Conservation (phyloP, 257 asterid species). For the Datura wrightii region DNA sequence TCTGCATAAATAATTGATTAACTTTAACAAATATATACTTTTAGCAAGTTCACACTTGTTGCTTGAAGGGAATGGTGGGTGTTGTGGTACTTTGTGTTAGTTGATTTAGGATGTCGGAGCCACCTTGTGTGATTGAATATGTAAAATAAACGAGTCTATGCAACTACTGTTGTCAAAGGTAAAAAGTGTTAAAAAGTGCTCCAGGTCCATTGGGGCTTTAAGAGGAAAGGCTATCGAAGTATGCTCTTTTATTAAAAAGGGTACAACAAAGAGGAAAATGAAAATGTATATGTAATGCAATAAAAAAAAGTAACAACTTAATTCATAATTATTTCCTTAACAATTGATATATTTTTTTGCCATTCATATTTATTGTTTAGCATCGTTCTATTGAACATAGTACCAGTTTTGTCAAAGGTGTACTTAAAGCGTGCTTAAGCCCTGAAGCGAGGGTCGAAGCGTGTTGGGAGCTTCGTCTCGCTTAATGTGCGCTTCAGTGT, state of each 20-base stretch:
- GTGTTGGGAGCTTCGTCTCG: no score
- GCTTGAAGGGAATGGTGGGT: not conserved
- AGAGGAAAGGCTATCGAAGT: not conserved
- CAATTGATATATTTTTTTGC: not conserved
- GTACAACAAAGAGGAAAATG: not conserved
- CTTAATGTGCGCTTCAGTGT: no score
- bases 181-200: not conserved
- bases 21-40: not conserved
- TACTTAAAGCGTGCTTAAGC: no score
- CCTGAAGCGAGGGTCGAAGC: no score
- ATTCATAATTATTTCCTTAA: not conserved
- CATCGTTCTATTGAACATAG: not conserved
- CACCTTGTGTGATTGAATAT: not conserved
- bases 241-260: not conserved
- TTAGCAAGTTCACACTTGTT: not conserved
- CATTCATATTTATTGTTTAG: not conserved
- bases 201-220: not conserved
- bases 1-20: not conserved
- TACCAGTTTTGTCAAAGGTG: no score
- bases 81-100: not conserved
- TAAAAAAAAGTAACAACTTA: not conserved
- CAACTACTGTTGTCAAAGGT: not conserved
- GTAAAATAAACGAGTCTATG: not conserved
- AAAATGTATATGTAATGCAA: not conserved
- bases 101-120: not conserved